Conservation (phyloP, 345 rosid genomes). For the Salix suchowensis region DNA sequence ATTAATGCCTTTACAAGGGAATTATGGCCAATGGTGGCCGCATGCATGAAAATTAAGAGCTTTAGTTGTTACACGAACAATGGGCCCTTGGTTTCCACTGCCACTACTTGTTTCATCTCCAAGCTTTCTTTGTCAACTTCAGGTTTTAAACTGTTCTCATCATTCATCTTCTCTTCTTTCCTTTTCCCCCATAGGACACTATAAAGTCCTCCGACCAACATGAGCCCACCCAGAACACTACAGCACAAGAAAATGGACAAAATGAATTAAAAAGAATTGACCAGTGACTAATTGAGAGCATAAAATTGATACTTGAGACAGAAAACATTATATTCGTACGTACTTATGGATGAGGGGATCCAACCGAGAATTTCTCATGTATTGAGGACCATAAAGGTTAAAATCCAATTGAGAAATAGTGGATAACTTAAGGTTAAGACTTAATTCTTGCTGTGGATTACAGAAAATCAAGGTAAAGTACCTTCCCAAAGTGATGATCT, state of each 20-base stretch:
- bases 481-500: constrained; percentile 72
- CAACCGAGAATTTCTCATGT: not conserved
- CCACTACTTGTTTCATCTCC: constrained; percentile 35
- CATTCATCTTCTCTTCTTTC: constrained; percentile 40
- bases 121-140: constrained; percentile 32
- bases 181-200: constrained; percentile 84
- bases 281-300: not conserved
- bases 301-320: too few relatives aligned
- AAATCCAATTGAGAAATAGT: not conserved
- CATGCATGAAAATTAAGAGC: not conserved
- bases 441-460: not conserved
- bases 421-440: not conserved
- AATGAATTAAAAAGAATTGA: not conserved
- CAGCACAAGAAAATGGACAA: constrained; percentile 7
- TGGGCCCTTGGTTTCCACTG: constrained; percentile 16
- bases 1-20: not conserved
- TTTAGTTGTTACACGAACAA: not conserved
- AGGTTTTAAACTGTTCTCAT: constrained; percentile 15
- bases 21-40: not conserved
- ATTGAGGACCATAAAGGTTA: not conserved
- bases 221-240: constrained; percentile 65
- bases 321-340: not conserved
- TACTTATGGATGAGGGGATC: not conserved
- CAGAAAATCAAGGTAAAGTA: constrained; percentile 4
- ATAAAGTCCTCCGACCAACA: constrained; percentile 74